A percentile compares a stretch with the other conserved stretches of the same genome.
Evolutionary conservation across 2,329 filamentous ascomycete species (phyloP).

Genomic region (Penicillium sp.): DNA sequence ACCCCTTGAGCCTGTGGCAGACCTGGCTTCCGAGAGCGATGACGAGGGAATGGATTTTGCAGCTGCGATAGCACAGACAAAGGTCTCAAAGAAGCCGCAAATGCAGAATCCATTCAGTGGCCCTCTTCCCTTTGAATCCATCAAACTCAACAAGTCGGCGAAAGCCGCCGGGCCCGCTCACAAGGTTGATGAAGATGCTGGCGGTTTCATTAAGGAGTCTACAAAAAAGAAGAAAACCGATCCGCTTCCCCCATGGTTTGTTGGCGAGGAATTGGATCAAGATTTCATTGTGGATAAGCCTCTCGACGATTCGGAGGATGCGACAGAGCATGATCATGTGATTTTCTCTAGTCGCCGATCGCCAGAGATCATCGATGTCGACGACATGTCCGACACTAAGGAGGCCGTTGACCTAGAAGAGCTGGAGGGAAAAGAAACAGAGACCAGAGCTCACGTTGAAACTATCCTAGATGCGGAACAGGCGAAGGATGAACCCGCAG

Average conservation of each 20-base stretch:
- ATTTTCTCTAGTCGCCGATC: slow-evolving; percentile 32
- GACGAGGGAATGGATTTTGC: slow-evolving; percentile 74
- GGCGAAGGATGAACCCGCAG: background rate
- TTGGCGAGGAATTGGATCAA: slow-evolving; percentile 31
- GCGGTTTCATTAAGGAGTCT: slow-evolving; percentile 60
- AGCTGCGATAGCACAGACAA: slow-evolving; percentile 67
- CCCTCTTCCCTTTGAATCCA: slow-evolving; percentile 80
- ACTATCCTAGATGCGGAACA: background rate
- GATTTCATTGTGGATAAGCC: slow-evolving; percentile 30
- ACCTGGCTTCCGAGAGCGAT: slow-evolving; percentile 53
- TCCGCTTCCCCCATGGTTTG: slow-evolving; percentile 47
- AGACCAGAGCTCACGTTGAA: background rate
- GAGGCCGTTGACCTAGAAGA: slow-evolving; percentile 33
- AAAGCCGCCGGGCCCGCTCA: slow-evolving; percentile 43
- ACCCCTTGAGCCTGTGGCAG: slow-evolving; percentile 23
- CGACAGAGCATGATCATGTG: slow-evolving; percentile 21
- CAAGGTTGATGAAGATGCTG: slow-evolving; percentile 53
- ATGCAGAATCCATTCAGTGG: slow-evolving; percentile 62
- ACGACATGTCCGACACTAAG: slow-evolving; percentile 28
- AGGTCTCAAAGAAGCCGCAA: slow-evolving; percentile 51
- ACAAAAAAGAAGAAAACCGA: slow-evolving; percentile 29
- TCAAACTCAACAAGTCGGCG: slow-evolving; percentile 61
- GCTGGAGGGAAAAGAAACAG: slow-evolving; percentile 1
- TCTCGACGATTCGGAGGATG: slow-evolving; percentile 9
- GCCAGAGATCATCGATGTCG: slow-evolving; percentile 40